These are phyloP conservation scores for Nitzschia palea DNA, from an alignment of 108 stramenopile genomes.

Conservation along the genomic window DNA sequence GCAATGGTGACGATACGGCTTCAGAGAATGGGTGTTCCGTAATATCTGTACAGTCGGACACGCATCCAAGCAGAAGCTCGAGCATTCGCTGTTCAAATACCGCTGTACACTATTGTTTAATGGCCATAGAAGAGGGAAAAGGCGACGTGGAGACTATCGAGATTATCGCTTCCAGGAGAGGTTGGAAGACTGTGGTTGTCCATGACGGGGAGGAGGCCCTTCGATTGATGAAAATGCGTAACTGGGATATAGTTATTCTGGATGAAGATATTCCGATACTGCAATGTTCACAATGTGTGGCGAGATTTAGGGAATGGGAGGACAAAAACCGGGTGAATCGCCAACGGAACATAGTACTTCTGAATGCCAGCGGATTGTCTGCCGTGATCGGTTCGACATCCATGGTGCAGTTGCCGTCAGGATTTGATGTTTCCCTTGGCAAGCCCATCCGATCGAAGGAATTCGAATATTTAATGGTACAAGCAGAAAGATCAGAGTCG, in stretches of 20 bases:
- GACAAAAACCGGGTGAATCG: conserved; percentile 33
- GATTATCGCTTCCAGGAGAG: conserved; percentile 23
- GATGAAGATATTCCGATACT: conserved; percentile 45
- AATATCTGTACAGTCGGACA: conserved; percentile 18
- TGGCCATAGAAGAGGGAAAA: conserved; percentile 10
- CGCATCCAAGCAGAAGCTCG: not conserved
- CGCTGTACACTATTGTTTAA: conserved; percentile 16
- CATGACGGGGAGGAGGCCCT: conserved; percentile 48
- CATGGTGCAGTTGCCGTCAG: conserved; percentile 28
- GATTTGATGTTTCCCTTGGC: conserved; percentile 47
- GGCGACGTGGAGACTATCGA: not conserved
- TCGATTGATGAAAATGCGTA: conserved; percentile 52
- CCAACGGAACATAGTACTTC: conserved; percentile 45
- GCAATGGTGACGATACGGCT: not conserved
- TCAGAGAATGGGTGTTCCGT: not conserved
- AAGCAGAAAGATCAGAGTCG: conserved; percentile 5
- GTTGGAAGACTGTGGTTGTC: conserved; percentile 52
- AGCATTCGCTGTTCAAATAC: not conserved
- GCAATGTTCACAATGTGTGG: conserved; percentile 35
- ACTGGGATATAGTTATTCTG: conserved; percentile 47
- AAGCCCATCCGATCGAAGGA: conserved; percentile 38
- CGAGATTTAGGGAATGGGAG: conserved; percentile 58
- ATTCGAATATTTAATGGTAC: conserved; percentile 14
- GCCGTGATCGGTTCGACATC: conserved; percentile 3
- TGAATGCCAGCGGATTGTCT: conserved; percentile 29